Evolutionary conservation across 1,284 basidiomycete genomes (phyloP).

Genomic region (Athelia sp.): DNA sequence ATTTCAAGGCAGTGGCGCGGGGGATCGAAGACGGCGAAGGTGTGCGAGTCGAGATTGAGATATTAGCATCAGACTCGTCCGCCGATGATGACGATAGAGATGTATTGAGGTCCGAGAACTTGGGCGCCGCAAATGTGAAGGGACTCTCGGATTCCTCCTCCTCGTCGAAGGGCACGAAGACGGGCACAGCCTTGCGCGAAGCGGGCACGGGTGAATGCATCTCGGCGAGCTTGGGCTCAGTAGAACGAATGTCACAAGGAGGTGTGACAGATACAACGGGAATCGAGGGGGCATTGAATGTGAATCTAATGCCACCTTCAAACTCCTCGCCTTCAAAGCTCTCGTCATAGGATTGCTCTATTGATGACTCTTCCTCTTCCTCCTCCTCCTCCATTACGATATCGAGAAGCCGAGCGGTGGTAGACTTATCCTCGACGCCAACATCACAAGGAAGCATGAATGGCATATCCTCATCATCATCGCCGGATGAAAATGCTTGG

Average conservation of each 20-base stretch:
- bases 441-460: slow-evolving; percentile 48
- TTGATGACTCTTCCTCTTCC: slow-evolving; percentile 31
- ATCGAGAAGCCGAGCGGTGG: slow-evolving; percentile 21
- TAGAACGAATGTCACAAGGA: not conserved
- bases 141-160: slow-evolving; percentile 24
- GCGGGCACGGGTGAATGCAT: slow-evolving; percentile 4
- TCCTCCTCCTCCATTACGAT: slow-evolving; percentile 44
- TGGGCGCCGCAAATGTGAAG: slow-evolving; percentile 18
- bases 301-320: slow-evolving; percentile 63
- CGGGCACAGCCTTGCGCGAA: slow-evolving; percentile 1
- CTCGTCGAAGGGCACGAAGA: slow-evolving; percentile 22
- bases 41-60: slow-evolving; percentile 8
- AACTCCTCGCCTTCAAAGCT: slow-evolving; percentile 31
- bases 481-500: slow-evolving; percentile 31
- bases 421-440: slow-evolving; percentile 37
- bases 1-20: slow-evolving; percentile 32
- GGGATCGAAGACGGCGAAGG: slow-evolving; percentile 50
- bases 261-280: not conserved
- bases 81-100: slow-evolving; percentile 12
- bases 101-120: slow-evolving; percentile 8
- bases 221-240: not conserved
- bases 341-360: slow-evolving; percentile 32
- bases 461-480: slow-evolving; percentile 40
- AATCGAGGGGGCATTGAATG: slow-evolving; percentile 33
- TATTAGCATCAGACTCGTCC: slow-evolving; percentile 17